Evolutionary conservation across 2,329 filamentous ascomycete species (phyloP).

Genomic region (Alternaria hordeiaustralica): DNA sequence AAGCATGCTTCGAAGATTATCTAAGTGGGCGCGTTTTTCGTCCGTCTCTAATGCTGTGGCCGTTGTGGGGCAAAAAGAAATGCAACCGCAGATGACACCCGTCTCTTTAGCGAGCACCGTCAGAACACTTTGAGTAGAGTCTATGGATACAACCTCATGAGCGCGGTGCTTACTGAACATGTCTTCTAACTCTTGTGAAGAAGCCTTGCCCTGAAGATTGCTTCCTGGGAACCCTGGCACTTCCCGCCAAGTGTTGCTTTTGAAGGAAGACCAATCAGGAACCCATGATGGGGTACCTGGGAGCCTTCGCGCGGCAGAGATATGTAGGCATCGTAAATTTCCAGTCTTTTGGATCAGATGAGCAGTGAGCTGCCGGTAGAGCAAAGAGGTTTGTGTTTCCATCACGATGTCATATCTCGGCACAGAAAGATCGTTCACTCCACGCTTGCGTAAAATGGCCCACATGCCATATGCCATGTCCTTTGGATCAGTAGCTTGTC

Average conservation of each 20-base stretch:
- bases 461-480: not conserved
- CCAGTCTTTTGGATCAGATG: not conserved
- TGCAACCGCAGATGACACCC: not conserved
- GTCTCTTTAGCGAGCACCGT: not conserved
- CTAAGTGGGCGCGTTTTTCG: not conserved
- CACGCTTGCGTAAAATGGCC: not conserved
- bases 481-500: not conserved
- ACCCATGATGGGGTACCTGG: not conserved
- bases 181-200: not conserved
- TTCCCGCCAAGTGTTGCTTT: not conserved
- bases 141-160: not conserved
- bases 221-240: not conserved
- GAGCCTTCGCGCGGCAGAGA: not conserved
- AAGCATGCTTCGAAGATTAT: not conserved
- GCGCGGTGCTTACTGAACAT: not conserved
- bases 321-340: not conserved
- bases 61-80: not conserved
- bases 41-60: not conserved
- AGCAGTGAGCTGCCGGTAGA: not conserved
- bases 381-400: not conserved
- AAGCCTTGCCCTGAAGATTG: not conserved
- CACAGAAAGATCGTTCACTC: not conserved
- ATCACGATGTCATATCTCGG: not conserved
- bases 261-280: not conserved
- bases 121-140: not conserved